Conservation (phyloP, 768 basidiomycete species). For the Lactifluus hygrophoroides region DNA sequence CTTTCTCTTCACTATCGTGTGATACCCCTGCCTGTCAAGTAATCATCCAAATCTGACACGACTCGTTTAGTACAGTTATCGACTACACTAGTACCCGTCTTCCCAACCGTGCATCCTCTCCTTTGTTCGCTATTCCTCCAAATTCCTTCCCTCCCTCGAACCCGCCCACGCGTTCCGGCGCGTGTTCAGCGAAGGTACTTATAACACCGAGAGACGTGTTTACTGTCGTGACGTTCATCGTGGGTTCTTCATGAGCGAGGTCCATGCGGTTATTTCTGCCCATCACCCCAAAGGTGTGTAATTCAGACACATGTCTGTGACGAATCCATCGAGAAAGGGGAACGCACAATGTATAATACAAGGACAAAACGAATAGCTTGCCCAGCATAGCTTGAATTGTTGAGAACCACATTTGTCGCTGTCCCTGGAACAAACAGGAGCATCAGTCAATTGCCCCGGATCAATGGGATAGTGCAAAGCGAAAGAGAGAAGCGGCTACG, state of each 20-base stretch:
- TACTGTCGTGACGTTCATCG: not conserved
- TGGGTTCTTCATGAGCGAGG: not conserved
- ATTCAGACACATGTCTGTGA: not conserved
- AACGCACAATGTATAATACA: constrained; percentile 9
- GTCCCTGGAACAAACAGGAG: not conserved
- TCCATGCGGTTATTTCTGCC: constrained; percentile 14
- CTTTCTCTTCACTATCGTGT: too few species aligned
- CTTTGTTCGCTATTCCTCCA: too few species aligned
- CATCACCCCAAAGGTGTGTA: not conserved
- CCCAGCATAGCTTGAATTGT: constrained; percentile 13
- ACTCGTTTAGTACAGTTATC: too few species aligned
- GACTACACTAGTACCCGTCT: too few species aligned
- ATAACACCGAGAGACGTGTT: not conserved
- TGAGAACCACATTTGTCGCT: not conserved
- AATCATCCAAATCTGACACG: too few species aligned
- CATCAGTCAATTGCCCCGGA: not conserved
- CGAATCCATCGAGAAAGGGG: not conserved
- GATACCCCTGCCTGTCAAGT: too few species aligned
- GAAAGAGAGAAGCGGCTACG: not conserved
- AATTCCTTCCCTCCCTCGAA: too few species aligned
- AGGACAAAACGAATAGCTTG: constrained; percentile 9
- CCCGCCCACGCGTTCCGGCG: constrained; percentile 1
- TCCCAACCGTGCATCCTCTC: too few species aligned
- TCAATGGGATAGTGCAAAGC: not conserved
- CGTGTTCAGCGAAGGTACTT: not conserved